Conservation (phyloP, 179 eudicot species). For the Camellia oleifera region DNA sequence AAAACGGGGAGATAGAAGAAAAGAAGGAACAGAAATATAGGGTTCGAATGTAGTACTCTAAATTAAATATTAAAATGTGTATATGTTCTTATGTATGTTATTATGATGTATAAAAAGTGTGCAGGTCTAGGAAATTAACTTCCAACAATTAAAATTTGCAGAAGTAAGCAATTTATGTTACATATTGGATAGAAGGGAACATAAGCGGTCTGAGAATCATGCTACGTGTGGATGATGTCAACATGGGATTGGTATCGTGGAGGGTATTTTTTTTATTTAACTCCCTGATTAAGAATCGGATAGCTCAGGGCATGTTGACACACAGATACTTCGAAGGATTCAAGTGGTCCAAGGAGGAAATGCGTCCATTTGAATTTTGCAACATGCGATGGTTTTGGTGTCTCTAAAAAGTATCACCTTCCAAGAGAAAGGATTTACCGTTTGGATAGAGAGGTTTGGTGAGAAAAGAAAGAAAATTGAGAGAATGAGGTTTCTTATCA, state of each 20-base stretch:
- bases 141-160: neutral
- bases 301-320: slow-evolving; percentile 50
- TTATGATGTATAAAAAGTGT: neutral
- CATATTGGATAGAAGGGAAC: neutral
- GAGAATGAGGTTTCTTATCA: too few relatives aligned
- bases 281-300: slow-evolving; percentile 50
- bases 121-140: neutral
- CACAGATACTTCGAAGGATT: slow-evolving; percentile 49
- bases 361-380: slow-evolving; percentile 57
- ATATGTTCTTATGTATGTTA: neutral
- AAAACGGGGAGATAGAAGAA: neutral
- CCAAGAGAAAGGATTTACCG: slow-evolving; percentile 49
- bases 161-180: neutral
- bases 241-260: slow-evolving; percentile 46
- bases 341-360: slow-evolving; percentile 48
- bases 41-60: too few relatives aligned
- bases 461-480: too few relatives aligned
- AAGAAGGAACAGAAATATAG: neutral
- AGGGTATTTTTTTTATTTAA: slow-evolving; percentile 30
- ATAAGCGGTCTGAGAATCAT: neutral
- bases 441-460: neutral
- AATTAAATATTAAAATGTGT: neutral
- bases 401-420: slow-evolving; percentile 59
- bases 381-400: slow-evolving; percentile 51
- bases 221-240: slow-evolving; percentile 32